Base-by-base conservation (phyloP, 108 stramenopile species). In the Licmophora abbreviata region DNA sequence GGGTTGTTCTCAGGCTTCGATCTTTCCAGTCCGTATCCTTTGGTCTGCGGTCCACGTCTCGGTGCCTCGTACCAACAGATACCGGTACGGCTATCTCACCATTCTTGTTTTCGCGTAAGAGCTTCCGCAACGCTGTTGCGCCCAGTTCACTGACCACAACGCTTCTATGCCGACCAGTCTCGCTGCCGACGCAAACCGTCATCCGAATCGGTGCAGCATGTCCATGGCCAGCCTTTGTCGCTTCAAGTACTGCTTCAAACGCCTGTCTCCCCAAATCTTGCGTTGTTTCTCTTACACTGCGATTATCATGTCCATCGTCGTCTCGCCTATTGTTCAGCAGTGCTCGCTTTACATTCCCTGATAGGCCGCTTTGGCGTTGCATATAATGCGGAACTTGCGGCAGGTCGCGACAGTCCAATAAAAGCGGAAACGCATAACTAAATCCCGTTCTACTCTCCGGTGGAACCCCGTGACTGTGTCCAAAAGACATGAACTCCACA, bases 181-280 rank as follows among this genome's bases (percentile, higher is more conserved):
- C 77, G 33, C 72, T 75, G 3, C 80, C 89, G 21, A 91, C 56
- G 14, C 64, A 69, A 8, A 91, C 70, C 8, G 63, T 75, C 82
- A 91, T 82, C 43, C 71, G 61, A 10, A 91, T 46, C 15, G 85
- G 85, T 2, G 56, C 67, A 18, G 76, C 76, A 31, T 83, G 74
- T 35, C 89, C 83, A 53, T 86, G 73, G 10, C 78, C 83, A 5
- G 66, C 88, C 30, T 79, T 68, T 15, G 84, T 86, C 4, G 81
- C 64, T 43, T 76, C 71, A 0, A 69, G 70, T 4, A 83, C 57
- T 1, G 69, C 51, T 30, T 56, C 54, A 18, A 78, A 54, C 9
- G 61, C 35, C 15, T 71, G 66, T 37, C 66, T 65, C 4, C 80
- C 74, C 1, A 91, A 43, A 4, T 58, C 49, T 35, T 75, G 41